Evolutionary conservation across 2,329 filamentous ascomycete genomes (phyloP).

Genomic region (Cladophialophora exuberans): DNA sequence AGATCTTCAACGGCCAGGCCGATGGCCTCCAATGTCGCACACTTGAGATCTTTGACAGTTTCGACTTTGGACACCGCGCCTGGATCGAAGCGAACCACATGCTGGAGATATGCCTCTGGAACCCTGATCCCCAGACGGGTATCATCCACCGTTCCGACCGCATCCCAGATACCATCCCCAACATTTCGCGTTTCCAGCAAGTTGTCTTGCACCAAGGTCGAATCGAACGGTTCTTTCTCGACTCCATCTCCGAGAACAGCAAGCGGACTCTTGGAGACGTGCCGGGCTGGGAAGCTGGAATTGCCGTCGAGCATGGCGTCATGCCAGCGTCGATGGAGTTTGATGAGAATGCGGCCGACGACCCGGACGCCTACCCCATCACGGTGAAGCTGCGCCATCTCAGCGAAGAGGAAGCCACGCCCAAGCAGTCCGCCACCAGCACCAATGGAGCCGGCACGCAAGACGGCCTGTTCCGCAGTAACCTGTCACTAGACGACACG

Average conservation of each 20-base stretch:
- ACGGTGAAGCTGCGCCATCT: conserved; percentile 62
- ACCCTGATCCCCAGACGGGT: conserved; percentile 60
- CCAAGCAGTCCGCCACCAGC: conserved; percentile 45
- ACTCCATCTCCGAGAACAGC: conserved; percentile 51
- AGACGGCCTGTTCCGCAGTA: conserved; percentile 65
- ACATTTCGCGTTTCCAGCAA: conserved; percentile 66
- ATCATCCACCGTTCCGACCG: conserved; percentile 61
- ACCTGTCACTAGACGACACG: conserved; percentile 61
- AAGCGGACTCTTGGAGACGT: conserved; percentile 38
- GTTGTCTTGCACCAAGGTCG: conserved; percentile 72
- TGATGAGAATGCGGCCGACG: conserved; percentile 55
- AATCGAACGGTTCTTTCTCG: conserved; percentile 68
- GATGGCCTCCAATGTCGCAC: conserved; percentile 67
- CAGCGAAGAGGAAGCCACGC: conserved; percentile 61
- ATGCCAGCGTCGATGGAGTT: conserved; percentile 50
- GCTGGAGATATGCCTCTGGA: conserved; percentile 66
- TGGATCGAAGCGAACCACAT: conserved; percentile 71
- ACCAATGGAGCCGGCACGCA: conserved; percentile 38
- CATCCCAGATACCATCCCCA: conserved; percentile 65
- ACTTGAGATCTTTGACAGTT: conserved; percentile 73
- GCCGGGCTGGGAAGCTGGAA: conserved; percentile 6
- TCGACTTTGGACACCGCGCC: conserved; percentile 66
- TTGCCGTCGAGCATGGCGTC: conserved; percentile 63
- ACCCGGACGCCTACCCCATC: conserved; percentile 60
- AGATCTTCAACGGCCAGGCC: conserved; percentile 46